Evolutionary conservation across 2,329 filamentous ascomycete species (phyloP).

Genomic region (Triangularia setosa): DNA sequence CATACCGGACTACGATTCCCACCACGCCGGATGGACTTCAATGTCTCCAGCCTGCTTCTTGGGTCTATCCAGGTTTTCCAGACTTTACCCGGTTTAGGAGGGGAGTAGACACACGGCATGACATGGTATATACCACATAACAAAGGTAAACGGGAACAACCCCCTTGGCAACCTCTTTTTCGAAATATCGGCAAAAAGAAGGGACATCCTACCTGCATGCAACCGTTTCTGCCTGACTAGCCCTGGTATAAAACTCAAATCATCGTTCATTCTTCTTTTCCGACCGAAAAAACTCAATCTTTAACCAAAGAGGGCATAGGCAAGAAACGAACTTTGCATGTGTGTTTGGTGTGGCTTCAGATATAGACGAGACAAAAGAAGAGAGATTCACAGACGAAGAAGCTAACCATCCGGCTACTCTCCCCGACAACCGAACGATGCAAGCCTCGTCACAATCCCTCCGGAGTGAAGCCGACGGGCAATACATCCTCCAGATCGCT

Average conservation of each 20-base stretch:
- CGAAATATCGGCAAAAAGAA: constrained; percentile 17
- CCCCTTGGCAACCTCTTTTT: not conserved
- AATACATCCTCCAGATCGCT: not conserved
- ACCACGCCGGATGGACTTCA: constrained; percentile 8
- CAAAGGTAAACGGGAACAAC: constrained; percentile 10
- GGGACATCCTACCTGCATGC: constrained; percentile 15
- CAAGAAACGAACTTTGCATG: constrained; percentile 1
- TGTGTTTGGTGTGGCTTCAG: constrained; percentile 11
- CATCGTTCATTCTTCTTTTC: not conserved
- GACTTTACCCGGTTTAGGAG: constrained; percentile 24
- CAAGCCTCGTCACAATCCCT: constrained; percentile 17
- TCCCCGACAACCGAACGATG: constrained; percentile 16
- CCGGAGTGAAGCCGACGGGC: not conserved
- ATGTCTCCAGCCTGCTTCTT: constrained; percentile 5
- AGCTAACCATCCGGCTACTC: not conserved
- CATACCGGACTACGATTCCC: not conserved
- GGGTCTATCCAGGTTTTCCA: constrained; percentile 18
- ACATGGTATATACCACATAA: constrained; percentile 5
- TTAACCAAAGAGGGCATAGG: constrained; percentile 12
- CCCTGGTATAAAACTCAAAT: constrained; percentile 19
- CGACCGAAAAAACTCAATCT: not conserved
- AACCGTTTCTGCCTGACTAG: constrained; percentile 25
- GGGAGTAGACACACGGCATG: constrained; percentile 22
- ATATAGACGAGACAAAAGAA: constrained; percentile 13
- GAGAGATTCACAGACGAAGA: not conserved